Conservation (phyloP, 257 asterid genomes). For the Pogostemon cablin region DNA sequence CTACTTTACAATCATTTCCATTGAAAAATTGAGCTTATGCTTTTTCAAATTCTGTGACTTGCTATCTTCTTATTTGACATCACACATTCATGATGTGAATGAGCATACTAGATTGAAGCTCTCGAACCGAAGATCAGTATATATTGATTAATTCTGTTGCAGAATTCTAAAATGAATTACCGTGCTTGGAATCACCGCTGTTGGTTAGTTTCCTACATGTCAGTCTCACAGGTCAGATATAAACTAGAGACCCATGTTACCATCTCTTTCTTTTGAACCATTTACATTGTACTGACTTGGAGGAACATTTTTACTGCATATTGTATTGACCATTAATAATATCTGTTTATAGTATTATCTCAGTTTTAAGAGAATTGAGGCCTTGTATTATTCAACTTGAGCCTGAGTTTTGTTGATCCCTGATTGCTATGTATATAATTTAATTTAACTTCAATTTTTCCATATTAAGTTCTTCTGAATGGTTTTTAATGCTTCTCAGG, state of each 20-base stretch:
- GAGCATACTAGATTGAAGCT: slow-evolving; percentile 14
- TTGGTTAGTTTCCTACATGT: slow-evolving; percentile 94
- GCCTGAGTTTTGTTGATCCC: background rate
- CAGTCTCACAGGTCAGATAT: slow-evolving; percentile 63
- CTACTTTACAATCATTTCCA: slow-evolving; percentile 5
- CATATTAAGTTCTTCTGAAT: slow-evolving; percentile 28
- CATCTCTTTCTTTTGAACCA: slow-evolving; percentile 8
- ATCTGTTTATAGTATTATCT: slow-evolving; percentile 13
- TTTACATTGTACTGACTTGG: slow-evolving; percentile 27
- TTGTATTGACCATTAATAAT: slow-evolving; percentile 4
- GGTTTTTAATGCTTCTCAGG: slow-evolving; percentile 42
- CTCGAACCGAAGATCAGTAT: slow-evolving; percentile 9
- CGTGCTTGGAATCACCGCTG: slow-evolving; percentile 98
- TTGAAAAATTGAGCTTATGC: background rate
- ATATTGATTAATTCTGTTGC: slow-evolving; percentile 37
- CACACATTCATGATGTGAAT: slow-evolving; percentile 17
- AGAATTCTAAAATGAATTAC: slow-evolving; percentile 93
- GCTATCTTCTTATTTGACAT: slow-evolving; percentile 1
- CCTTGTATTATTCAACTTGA: slow-evolving; percentile 9
- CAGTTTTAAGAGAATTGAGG: slow-evolving; percentile 1
- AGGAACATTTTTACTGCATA: slow-evolving; percentile 2
- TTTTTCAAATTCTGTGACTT: slow-evolving; percentile 2
- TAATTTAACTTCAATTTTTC: slow-evolving; percentile 15
- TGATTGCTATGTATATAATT: background rate
- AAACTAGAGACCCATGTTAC: background rate